Conservation (phyloP, 306 rosid species). For the Cyamopsis tetragonoloba region DNA sequence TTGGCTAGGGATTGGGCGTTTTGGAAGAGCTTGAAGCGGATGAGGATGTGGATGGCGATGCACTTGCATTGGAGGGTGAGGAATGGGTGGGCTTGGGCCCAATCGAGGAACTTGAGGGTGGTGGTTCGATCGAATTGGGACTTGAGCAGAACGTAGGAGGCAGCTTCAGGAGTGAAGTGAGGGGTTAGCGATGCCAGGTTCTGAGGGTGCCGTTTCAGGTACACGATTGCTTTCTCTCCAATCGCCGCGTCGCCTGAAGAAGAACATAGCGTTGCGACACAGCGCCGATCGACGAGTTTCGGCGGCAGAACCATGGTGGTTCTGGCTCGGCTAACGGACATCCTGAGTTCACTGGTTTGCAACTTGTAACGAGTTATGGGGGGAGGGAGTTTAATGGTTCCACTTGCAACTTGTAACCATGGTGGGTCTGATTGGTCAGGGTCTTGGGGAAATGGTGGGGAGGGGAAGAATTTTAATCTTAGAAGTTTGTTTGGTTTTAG, state of each 20-base stretch:
- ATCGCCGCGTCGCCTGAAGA: not conserved
- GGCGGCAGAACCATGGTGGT: constrained; percentile 33
- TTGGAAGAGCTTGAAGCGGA: constrained; percentile 69
- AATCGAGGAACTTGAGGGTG: constrained; percentile 54
- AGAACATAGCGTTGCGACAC: not conserved
- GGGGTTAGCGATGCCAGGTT: constrained; percentile 45
- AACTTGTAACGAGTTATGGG: too few relatives aligned
- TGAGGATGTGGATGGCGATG: constrained; percentile 80
- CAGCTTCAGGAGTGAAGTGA: constrained; percentile 68
- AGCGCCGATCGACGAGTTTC: constrained; percentile 20
- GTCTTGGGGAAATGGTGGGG: too few relatives aligned
- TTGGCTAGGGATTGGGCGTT: constrained; percentile 72
- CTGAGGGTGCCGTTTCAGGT: constrained; percentile 67
- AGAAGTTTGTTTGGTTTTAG: too few relatives aligned
- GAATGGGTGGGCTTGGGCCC: constrained; percentile 60
- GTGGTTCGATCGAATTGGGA: constrained; percentile 53
- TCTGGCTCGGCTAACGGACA: not conserved
- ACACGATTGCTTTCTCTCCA: constrained; percentile 59
- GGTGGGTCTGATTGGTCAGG: too few relatives aligned
- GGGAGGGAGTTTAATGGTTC: too few relatives aligned
- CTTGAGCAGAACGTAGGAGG: constrained; percentile 64
- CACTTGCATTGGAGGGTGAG: constrained; percentile 60
- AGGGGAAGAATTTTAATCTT: too few relatives aligned
- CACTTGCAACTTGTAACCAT: too few relatives aligned
- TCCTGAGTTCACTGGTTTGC: too few relatives aligned